A percentile compares a stretch with the other conserved stretches of the same genome.
These are phyloP conservation scores for Neolentinus lepideus DNA, from an alignment of 1,284 basidiomycete species.

Conservation along the genomic window DNA sequence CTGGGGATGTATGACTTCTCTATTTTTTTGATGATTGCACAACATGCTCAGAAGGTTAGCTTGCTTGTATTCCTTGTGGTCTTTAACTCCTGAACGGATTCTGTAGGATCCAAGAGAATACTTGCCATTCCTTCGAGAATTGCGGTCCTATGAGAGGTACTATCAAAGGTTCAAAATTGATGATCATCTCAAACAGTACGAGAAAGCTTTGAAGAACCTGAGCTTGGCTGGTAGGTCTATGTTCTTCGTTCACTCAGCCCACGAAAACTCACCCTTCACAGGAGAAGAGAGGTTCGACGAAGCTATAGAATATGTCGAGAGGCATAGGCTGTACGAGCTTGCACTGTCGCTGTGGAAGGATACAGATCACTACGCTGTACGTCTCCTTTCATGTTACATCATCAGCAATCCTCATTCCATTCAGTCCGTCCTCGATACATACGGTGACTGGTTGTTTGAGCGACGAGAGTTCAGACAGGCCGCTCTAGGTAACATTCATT, in stretches of 20 bases:
- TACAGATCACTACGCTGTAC: slow-evolving; percentile 57
- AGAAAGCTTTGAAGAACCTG: slow-evolving; percentile 75
- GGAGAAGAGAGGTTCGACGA: slow-evolving; percentile 69
- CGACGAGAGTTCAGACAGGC: slow-evolving; percentile 80
- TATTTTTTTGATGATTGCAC: slow-evolving; percentile 92
- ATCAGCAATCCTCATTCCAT: not conserved
- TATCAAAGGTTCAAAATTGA: slow-evolving; percentile 93
- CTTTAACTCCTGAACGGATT: not conserved
- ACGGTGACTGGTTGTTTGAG: slow-evolving; percentile 88
- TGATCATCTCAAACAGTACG: slow-evolving; percentile 79
- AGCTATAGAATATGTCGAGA: slow-evolving; percentile 74
- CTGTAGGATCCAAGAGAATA: slow-evolving; percentile 94
- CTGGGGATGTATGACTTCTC: slow-evolving; percentile 99
- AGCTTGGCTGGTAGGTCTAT: slow-evolving; percentile 54
- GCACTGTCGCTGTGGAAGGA: slow-evolving; percentile 71
- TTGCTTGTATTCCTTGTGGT: not conserved
- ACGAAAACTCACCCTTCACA: slow-evolving; percentile 15
- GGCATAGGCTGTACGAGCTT: slow-evolving; percentile 69
- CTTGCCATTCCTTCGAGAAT: slow-evolving; percentile 89
- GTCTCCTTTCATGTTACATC: slow-evolving; percentile 12
- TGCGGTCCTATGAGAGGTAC: slow-evolving; percentile 73
- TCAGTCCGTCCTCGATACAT: slow-evolving; percentile 57
- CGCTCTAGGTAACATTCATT: slow-evolving; percentile 53
- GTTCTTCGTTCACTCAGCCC: not conserved
- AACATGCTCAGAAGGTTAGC: slow-evolving; percentile 89